A percentile compares a stretch with the other conserved stretches of the same genome.
phyloP scores from a whole-genome alignment of 179 eudicot genomes.

The Beta macrorhiza region DNA sequence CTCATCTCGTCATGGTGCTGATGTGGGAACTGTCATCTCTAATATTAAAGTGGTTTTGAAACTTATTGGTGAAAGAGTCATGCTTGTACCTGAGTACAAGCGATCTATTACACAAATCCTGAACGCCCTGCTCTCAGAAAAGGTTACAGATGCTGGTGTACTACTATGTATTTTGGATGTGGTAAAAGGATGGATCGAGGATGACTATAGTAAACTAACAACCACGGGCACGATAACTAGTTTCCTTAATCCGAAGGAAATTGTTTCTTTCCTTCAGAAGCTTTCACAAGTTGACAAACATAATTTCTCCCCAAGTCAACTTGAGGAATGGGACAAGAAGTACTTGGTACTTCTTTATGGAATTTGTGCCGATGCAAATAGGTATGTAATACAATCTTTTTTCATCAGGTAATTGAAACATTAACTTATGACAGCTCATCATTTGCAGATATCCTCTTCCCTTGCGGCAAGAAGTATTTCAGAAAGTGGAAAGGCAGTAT shows the following conservation, averaged over 20 bases:
- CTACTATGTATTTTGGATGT: conserved; percentile 89
- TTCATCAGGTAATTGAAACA: conserved; percentile 38
- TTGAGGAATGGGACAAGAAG: conserved; percentile 89
- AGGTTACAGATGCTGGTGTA: conserved; percentile 84
- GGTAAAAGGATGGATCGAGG: conserved; percentile 90
- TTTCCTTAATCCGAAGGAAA: conserved; percentile 76
- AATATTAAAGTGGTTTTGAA: conserved; percentile 79
- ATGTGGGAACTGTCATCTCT: conserved; percentile 66
- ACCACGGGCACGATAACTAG: conserved; percentile 53
- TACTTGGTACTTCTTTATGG: conserved; percentile 89
- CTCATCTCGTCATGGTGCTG: conserved; percentile 91
- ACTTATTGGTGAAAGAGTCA: conserved; percentile 85
- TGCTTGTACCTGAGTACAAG: conserved; percentile 83
- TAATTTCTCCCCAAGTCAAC: conserved; percentile 50
- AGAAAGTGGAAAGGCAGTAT: conserved; percentile 90
- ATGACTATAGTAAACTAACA: conserved; percentile 64
- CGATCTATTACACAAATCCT: conserved; percentile 73
- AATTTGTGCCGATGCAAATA: conserved; percentile 85
- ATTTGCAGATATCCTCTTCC: conserved; percentile 64
- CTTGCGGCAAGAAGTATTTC: conserved; percentile 87
- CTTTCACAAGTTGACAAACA: conserved; percentile 95
- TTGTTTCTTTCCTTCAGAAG: conserved; percentile 85
- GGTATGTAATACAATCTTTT: conserved; percentile 41
- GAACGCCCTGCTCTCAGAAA: conserved; percentile 76
- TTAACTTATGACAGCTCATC: conserved; percentile 9